Conservation (phyloP, 768 basidiomycete species). For the Paxillus ammoniavirescens region DNA sequence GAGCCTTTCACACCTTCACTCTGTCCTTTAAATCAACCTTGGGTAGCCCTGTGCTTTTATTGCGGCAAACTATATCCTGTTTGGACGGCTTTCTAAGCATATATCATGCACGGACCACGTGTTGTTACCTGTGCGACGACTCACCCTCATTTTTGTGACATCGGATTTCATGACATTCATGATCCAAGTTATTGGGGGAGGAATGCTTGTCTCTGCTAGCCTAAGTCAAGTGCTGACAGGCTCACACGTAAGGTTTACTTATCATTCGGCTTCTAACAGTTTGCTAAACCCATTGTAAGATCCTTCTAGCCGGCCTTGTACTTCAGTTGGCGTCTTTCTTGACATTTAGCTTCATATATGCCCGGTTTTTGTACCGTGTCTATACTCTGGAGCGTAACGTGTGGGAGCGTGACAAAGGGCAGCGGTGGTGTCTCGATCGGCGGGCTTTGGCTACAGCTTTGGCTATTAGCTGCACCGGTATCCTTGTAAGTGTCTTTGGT, state of each 20-base stretch:
- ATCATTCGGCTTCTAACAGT: background rate
- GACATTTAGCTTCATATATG: constrained; percentile 45
- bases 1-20: constrained; percentile 11
- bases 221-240: constrained; percentile 25
- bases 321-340: constrained; percentile 55
- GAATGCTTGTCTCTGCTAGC: background rate
- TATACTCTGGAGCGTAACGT: constrained; percentile 36
- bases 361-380: constrained; percentile 50
- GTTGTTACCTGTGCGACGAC: constrained; percentile 44
- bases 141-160: constrained; percentile 58
- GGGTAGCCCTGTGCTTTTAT: constrained; percentile 72
- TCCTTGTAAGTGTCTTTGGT: constrained; percentile 46
- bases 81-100: constrained; percentile 56
- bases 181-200: constrained; percentile 45
- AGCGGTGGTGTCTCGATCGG: constrained; percentile 58
- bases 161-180: constrained; percentile 67
- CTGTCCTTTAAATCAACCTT: background rate
- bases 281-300: constrained; percentile 45
- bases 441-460: constrained; percentile 50
- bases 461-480: constrained; percentile 56
- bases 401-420: constrained; percentile 38
- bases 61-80: constrained; percentile 63
- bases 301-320: constrained; percentile 57
- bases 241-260: constrained; percentile 33
- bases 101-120: constrained; percentile 48